phyloP scores from a whole-genome alignment of 208 protist genomes.

The Trypanosoma boissoni region DNA sequence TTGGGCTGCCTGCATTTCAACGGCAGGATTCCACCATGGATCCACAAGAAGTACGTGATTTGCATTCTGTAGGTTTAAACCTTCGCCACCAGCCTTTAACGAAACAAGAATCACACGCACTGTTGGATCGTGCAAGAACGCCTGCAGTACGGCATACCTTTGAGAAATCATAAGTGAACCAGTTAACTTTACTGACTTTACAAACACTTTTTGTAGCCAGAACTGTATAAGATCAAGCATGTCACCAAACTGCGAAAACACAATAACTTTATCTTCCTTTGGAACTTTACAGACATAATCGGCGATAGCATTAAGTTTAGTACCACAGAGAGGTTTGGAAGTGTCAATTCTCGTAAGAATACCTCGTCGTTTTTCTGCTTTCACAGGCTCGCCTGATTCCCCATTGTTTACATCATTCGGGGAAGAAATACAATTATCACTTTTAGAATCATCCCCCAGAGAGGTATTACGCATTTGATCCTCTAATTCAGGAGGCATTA shows the following conservation, averaged over 20 bases:
- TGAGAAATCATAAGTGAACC: slow-evolving; percentile 86
- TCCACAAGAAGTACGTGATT: slow-evolving; percentile 99
- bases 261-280: slow-evolving; percentile 87
- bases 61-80: slow-evolving; percentile 98
- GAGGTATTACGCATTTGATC: slow-evolving; percentile 26
- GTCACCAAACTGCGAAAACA: slow-evolving; percentile 96
- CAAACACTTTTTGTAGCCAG: slow-evolving; percentile 62
- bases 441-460: background rate
- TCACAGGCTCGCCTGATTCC: slow-evolving; percentile 2
- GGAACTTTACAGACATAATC: slow-evolving; percentile 75
- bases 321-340: slow-evolving; percentile 76
- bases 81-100: slow-evolving; percentile 97
- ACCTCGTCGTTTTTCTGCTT: slow-evolving; percentile 20
- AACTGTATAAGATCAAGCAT: slow-evolving; percentile 96
- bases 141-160: slow-evolving; percentile 78
- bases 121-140: slow-evolving; percentile 74
- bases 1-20: slow-evolving; percentile 98
- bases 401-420: slow-evolving; percentile 19
- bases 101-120: slow-evolving; percentile 97
- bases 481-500: slow-evolving; percentile 69
- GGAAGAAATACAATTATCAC: background rate
- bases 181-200: slow-evolving; percentile 88
- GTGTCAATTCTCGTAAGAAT: slow-evolving; percentile 76
- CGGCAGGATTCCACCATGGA: slow-evolving; percentile 97
- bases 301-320: slow-evolving; percentile 89